Base-by-base conservation (phyloP, 345 rosid species). In the Salix dunnii region DNA sequence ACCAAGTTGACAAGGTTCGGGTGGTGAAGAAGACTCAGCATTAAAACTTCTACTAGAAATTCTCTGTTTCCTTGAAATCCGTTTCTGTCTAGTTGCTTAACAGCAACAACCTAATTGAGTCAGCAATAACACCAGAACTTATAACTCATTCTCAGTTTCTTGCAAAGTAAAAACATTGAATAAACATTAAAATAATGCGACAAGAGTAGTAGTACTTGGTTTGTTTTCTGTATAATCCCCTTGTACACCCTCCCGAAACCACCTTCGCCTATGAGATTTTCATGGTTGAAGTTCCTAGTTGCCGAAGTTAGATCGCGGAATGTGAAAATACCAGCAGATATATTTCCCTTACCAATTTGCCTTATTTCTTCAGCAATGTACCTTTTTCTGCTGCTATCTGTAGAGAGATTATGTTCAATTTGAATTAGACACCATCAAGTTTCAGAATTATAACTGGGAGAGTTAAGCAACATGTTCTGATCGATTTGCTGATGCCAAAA, bases 201-300 rank as follows among this genome's bases (percentile, higher is more conserved):
- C 21, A 49, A 18, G 55, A 49, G 62, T 31, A 16, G 35, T 88
- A 88, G 35, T 88, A 91, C 97, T 71, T 87, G 80, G 60, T 89
- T 81, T 35, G 72, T 76, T 71, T 73, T 74, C 69, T 88, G 91
- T 35, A 91, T 65, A 1, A 75, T 68, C 6, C 94, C 99, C 82
- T 85, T 90, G 82, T 93, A 95, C 23, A 93, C 98, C 88, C 93
- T 95, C 40, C 99, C 99, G 60, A 93, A 95, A 25, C 99, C 99
- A 2, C 99, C 99, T 89, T 95, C 98, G 7, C 99, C 99, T 3
- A 95, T 86, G 67, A 88, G 86, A 82, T 87, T 82, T 0, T 88
- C 89, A 1, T 85, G 91, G 77, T 84, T 77, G 84, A 95, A 95
- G 84, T 90, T 90, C 13, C 84, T 74, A 21, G 99, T 93, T 28